phyloP scores from a whole-genome alignment of 2,329 filamentous ascomycete genomes.

The Diaporthe citriasiana region DNA sequence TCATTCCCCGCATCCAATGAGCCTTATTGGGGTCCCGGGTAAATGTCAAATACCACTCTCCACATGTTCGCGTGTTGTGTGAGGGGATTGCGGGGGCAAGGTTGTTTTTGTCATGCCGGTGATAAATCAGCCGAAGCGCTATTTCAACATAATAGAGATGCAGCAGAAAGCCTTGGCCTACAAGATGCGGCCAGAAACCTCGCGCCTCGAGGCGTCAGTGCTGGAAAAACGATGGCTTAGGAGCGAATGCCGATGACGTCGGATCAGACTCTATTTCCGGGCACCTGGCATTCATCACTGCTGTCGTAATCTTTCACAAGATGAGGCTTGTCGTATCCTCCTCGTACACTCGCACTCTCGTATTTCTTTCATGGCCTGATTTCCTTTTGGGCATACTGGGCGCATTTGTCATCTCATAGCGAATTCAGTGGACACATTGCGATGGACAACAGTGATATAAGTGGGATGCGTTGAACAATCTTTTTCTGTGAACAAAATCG shows the following conservation, averaged over 20 bases:
- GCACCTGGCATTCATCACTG: neutral
- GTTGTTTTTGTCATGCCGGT: neutral
- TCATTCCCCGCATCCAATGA: slow-evolving; percentile 22
- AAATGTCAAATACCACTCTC: slow-evolving; percentile 9
- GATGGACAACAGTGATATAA: too few relatives aligned
- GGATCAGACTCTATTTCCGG: neutral
- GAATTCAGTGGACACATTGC: neutral
- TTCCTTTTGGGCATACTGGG: neutral
- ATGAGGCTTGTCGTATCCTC: neutral
- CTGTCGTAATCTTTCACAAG: too few relatives aligned
- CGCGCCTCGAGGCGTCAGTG: neutral
- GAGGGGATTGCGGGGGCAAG: slow-evolving; percentile 30
- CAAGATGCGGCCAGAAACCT: neutral
- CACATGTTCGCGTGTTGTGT: slow-evolving; percentile 1
- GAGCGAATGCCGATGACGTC: neutral
- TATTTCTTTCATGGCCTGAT: neutral
- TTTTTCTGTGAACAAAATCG: neutral
- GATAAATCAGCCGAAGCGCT: slow-evolving; percentile 11
- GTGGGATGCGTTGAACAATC: neutral
- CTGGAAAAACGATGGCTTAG: neutral
- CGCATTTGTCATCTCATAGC: too few relatives aligned
- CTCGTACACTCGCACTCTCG: neutral
- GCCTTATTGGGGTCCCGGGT: neutral
- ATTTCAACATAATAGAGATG: neutral
- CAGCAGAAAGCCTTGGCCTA: slow-evolving; percentile 4